A percentile compares a stretch with the other conserved stretches of the same genome.
Conservation (phyloP, 441 rosid species). For the Populus tomentosa region DNA sequence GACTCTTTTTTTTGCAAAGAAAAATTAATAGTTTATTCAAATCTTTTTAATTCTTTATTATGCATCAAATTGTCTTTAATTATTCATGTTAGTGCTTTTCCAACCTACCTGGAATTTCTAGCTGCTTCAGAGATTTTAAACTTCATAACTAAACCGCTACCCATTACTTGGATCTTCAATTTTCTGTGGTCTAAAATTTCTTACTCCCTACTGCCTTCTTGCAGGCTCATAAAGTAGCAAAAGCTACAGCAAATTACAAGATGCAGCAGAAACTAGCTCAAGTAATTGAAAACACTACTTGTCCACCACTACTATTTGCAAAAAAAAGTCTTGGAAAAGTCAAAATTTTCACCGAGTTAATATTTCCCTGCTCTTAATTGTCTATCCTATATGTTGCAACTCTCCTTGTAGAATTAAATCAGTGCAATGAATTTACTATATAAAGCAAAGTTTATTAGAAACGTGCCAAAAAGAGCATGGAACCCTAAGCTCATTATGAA, state of each 20-base stretch:
- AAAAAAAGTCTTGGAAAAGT: neutral
- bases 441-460: neutral
- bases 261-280: neutral
- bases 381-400: neutral
- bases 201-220: neutral
- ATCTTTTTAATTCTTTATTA: neutral
- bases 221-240: constrained; percentile 4
- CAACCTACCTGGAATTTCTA: constrained; percentile 12
- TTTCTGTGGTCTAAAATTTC: neutral
- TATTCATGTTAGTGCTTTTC: neutral
- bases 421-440: neutral
- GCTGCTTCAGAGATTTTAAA: neutral
- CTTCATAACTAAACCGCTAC: neutral
- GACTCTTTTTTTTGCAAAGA: constrained; percentile 10
- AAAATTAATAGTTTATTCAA: constrained; percentile 11
- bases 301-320: neutral
- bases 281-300: neutral
- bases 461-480: neutral
- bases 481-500: neutral
- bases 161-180: neutral
- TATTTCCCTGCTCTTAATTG: neutral
- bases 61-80: constrained; percentile 4
- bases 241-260: neutral
- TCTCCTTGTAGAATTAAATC: neutral
- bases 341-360: neutral